Base-by-base conservation (phyloP, 1,139 yeast genomes). In the Pneumocystis sp. region DNA sequence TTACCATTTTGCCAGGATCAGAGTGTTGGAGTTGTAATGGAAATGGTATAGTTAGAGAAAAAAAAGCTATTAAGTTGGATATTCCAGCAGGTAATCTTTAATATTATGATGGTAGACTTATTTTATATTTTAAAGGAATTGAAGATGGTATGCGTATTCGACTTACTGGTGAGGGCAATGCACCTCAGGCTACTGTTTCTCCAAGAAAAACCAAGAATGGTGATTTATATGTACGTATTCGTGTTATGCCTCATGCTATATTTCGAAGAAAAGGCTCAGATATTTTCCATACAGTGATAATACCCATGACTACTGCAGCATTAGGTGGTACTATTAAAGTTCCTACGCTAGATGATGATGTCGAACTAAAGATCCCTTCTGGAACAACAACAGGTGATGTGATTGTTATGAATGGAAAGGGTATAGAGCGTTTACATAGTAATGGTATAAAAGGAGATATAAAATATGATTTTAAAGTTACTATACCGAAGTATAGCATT, bases 261-360 rank as follows among this genome's bases (percentile, higher is more conserved):
- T 93, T 91, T 76, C 78, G 80, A 63, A 82, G 96, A 65, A 79
- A 79, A 50, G 87, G 87, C 61, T 79, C 82, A 67, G 84, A 87
- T 72, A 80, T 93, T 68, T 75, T 87, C 66, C 81, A 84, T 72
- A 79, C 80, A 50, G 84, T 85, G 64, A 83, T 83, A 62, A 84
- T 93, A 65, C 86, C 95, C 63, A 88, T 90, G 85, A 93, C 98
- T 0, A 93, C 98, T 0, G 98, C 98, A 1, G 93, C 96, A 0
- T 79, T 93, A 63, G 99, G 99, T 67, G 99, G 99, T 45, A 85
- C 84, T 65, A 82, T 93, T 39, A 83, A 86, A 62, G 84, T 93
- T 17, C 97, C 97, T 56, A 91, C 97, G 0, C 82, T 93, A 45
- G 80, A 81, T 61, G 75, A 75, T 5, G 75, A 74, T 61, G 79